Conservation (phyloP, 2,329 filamentous ascomycete genomes). For the Cryphonectria carpinicola region DNA sequence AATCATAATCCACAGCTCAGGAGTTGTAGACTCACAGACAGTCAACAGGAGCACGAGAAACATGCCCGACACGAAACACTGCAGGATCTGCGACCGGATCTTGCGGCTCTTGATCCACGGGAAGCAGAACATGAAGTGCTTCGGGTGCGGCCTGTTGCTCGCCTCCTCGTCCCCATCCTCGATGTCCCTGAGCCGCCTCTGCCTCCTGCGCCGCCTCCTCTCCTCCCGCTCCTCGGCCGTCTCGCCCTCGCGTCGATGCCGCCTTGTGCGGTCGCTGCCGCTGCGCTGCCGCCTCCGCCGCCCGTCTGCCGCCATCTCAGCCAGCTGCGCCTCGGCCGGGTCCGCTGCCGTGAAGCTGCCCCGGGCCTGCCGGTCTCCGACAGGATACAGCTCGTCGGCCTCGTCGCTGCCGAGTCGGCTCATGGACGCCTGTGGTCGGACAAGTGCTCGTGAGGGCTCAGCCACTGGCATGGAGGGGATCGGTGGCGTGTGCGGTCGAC, state of each 20-base stretch:
- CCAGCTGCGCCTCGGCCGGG: slow-evolving; percentile 53
- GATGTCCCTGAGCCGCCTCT: slow-evolving; percentile 20
- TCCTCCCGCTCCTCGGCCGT: slow-evolving; percentile 21
- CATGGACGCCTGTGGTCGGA: background rate
- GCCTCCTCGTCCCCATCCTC: slow-evolving; percentile 32
- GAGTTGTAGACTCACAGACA: slow-evolving; percentile 61
- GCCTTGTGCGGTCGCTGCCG: slow-evolving; percentile 13
- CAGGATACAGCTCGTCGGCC: slow-evolving; percentile 28
- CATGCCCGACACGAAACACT: slow-evolving; percentile 67
- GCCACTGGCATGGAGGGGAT: slow-evolving; percentile 15
- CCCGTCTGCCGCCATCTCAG: slow-evolving; percentile 47
- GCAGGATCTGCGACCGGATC: slow-evolving; percentile 59
- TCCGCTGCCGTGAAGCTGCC: slow-evolving; percentile 46
- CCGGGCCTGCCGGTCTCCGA: slow-evolving; percentile 1
- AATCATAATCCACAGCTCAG: background rate
- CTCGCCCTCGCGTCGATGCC: slow-evolving; percentile 29
- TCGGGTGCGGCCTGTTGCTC: slow-evolving; percentile 36
- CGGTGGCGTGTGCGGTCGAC: slow-evolving; percentile 9
- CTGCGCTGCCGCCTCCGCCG: slow-evolving; percentile 39
- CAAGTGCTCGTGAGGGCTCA: slow-evolving; percentile 8
- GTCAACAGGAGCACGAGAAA: slow-evolving; percentile 63
- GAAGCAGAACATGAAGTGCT: slow-evolving; percentile 57
- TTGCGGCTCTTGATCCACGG: slow-evolving; percentile 58
- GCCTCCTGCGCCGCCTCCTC: slow-evolving; percentile 17
- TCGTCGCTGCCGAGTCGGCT: slow-evolving; percentile 19